These are phyloP conservation scores for Auricularia sp. DNA, from an alignment of 768 basidiomycete genomes.

Conservation along the genomic window DNA sequence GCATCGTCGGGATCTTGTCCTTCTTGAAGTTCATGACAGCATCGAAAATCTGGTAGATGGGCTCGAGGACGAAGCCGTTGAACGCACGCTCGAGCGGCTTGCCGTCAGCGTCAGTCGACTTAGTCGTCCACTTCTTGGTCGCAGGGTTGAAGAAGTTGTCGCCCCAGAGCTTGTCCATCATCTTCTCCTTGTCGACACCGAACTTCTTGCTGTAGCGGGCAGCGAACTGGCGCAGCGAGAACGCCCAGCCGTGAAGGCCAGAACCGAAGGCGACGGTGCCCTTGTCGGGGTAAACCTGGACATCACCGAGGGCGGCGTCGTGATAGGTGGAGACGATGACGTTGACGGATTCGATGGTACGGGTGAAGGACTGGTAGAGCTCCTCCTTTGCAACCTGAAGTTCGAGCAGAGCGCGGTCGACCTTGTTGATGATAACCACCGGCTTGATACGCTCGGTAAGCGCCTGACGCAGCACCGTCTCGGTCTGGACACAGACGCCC, in stretches of 20 bases:
- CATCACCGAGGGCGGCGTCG: constrained; percentile 88
- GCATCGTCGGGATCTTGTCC: constrained; percentile 69
- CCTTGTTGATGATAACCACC: constrained; percentile 99
- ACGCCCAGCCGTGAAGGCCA: constrained; percentile 99
- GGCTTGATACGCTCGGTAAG: constrained; percentile 98
- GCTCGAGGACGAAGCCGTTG: constrained; percentile 96
- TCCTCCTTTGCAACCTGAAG: constrained; percentile 95
- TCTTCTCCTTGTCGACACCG: constrained; percentile 97
- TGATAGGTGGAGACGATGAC: constrained; percentile 98
- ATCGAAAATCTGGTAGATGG: constrained; percentile 97
- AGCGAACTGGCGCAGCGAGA: constrained; percentile 98
- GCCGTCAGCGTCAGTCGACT: constrained; percentile 62
- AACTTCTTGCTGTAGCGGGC: constrained; percentile 94
- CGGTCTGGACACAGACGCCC: constrained; percentile 99
- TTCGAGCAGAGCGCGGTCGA: constrained; percentile 97
- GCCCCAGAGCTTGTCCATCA: constrained; percentile 97
- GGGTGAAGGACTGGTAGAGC: constrained; percentile 94
- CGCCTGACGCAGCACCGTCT: constrained; percentile 96
- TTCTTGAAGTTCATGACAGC: constrained; percentile 99
- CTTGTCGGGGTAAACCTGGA: constrained; percentile 97
- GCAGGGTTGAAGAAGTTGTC: constrained; percentile 99
- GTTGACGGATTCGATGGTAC: constrained; percentile 96
- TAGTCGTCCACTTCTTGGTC: constrained; percentile 93
- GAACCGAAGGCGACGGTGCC: constrained; percentile 99
- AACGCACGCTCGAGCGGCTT: constrained; percentile 96